phyloP scores from a whole-genome alignment of 169 alveolate species.

The Cryptosporidium tyzzeri region DNA sequence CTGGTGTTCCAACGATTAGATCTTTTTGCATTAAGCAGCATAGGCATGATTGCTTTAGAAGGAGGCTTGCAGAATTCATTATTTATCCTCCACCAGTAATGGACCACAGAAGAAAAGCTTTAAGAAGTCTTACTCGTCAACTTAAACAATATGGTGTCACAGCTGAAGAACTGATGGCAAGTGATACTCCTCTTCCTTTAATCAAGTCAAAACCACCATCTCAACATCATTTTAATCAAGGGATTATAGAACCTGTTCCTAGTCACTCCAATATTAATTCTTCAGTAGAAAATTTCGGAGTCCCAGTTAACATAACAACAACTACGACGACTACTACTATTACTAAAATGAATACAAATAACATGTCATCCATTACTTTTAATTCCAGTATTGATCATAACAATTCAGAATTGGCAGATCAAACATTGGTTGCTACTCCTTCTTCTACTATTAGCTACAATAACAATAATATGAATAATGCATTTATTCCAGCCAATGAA shows the following conservation, averaged over 20 bases:
- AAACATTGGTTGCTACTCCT: not conserved
- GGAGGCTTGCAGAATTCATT: constrained; percentile 51
- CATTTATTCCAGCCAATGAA: not conserved
- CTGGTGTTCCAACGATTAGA: not conserved
- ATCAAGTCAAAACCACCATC: constrained; percentile 43
- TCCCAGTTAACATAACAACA: not conserved
- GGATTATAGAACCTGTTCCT: not conserved
- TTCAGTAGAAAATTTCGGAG: not conserved
- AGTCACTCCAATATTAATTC: not conserved
- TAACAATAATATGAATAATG: not conserved
- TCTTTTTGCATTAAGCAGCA: constrained; percentile 60
- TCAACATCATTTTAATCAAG: not conserved
- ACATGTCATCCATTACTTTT: not conserved
- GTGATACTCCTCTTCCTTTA: constrained; percentile 54
- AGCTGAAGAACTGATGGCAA: constrained; percentile 51
- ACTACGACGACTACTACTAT: not conserved
- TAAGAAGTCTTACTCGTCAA: constrained; percentile 53
- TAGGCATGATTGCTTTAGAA: constrained; percentile 62
- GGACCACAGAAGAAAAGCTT: constrained; percentile 55
- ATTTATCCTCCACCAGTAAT: constrained; percentile 51
- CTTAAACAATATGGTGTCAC: constrained; percentile 53
- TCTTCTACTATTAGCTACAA: not conserved
- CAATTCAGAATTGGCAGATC: not conserved
- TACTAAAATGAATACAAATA: not conserved
- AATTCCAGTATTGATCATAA: not conserved